Evolutionary conservation across 345 rosid genomes (phyloP).

Genomic region (Eucalyptus marginata): DNA sequence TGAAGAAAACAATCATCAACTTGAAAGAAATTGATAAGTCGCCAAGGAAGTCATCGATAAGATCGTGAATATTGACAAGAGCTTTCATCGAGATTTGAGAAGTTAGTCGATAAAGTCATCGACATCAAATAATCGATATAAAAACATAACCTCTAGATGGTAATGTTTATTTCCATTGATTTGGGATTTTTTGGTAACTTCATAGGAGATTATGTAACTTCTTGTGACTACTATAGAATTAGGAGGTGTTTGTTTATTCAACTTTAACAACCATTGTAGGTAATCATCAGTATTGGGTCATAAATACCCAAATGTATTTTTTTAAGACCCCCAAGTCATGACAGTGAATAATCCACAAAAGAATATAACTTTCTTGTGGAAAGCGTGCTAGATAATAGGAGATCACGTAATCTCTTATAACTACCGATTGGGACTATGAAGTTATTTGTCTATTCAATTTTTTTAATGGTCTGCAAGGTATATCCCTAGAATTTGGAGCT

Average conservation of each 20-base stretch:
- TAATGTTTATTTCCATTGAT: background rate
- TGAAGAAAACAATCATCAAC: background rate
- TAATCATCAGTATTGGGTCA: rapidly evolving
- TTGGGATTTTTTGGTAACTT: background rate
- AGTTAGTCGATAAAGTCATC: background rate
- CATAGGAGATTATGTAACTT: background rate
- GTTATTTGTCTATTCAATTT: background rate
- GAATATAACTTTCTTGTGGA: background rate
- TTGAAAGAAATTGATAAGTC: background rate
- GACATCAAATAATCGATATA: background rate
- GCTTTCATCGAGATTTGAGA: background rate
- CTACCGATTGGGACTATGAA: background rate
- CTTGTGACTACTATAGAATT: background rate
- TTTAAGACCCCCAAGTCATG: background rate
- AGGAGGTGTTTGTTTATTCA: background rate
- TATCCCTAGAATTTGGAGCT: background rate
- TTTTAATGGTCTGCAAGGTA: background rate
- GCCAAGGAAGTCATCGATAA: background rate
- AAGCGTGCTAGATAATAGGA: background rate
- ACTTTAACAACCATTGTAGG: background rate
- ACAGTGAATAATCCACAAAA: background rate
- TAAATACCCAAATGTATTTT: background rate
- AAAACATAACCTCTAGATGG: background rate
- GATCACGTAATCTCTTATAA: no score
- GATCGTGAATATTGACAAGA: background rate